Conservation (phyloP, 192 early-diverging fungal species). For the Cladochytrium replicatum region DNA sequence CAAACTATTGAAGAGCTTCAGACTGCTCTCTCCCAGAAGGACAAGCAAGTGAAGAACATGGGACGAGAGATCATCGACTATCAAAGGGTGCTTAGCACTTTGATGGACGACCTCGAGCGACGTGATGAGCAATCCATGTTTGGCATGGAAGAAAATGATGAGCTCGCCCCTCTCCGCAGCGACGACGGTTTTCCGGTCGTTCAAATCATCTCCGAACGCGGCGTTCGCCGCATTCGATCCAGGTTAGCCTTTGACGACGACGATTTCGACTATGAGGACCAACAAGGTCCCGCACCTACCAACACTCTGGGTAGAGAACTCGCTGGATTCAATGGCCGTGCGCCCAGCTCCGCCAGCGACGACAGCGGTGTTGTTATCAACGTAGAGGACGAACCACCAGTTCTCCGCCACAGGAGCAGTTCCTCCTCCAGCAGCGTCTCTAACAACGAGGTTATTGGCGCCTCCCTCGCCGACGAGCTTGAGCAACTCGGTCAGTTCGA, state of each 20-base stretch:
- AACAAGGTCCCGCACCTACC: too few species aligned
- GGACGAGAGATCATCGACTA: neutral
- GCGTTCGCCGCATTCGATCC: too few species aligned
- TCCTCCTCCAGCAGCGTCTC: neutral
- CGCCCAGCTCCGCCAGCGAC: too few species aligned
- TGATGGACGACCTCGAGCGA: constrained; percentile 8
- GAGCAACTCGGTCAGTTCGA: neutral
- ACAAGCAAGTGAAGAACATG: neutral
- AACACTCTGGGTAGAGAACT: too few species aligned
- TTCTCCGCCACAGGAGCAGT: neutral
- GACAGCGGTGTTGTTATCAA: too few species aligned
- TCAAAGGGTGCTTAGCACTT: neutral
- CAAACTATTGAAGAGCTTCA: neutral
- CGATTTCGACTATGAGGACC: too few species aligned
- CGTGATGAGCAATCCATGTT: neutral
- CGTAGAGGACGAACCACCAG: too few species aligned
- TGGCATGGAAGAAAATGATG: neutral
- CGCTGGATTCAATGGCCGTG: too few species aligned
- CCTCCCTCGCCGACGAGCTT: neutral
- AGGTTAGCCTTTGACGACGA: too few species aligned
- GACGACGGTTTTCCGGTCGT: too few species aligned
- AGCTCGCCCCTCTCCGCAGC: neutral
- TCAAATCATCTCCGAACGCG: too few species aligned
- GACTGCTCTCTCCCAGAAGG: neutral
- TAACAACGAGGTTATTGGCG: neutral